These are phyloP conservation scores for Orobanche coerulescens DNA, from an alignment of 257 asterid species.

Conservation along the genomic window DNA sequence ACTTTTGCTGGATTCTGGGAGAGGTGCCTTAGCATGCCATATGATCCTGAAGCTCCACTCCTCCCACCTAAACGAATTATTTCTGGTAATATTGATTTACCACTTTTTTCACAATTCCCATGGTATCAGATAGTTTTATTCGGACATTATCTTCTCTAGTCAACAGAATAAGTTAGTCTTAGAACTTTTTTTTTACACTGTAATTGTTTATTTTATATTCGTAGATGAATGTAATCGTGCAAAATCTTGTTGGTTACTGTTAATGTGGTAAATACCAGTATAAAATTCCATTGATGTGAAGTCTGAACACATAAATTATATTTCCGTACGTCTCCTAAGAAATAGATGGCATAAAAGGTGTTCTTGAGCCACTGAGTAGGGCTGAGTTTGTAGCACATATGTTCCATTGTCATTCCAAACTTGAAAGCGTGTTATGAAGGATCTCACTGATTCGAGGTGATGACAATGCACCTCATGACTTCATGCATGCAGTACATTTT, in stretches of 20 bases:
- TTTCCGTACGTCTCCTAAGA: no score
- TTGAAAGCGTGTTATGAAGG: neutral
- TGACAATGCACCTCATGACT: neutral
- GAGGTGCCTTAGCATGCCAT: slow-evolving; percentile 82
- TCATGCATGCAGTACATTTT: neutral
- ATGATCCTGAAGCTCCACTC: slow-evolving; percentile 84
- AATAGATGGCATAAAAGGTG: no score
- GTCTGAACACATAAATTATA: no score
- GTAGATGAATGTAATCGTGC: neutral
- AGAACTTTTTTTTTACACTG: neutral
- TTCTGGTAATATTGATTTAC: slow-evolving; percentile 40
- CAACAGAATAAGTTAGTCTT: neutral
- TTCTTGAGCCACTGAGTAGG: neutral
- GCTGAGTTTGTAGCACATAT: neutral
- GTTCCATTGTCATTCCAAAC: neutral
- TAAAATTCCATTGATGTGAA: no score
- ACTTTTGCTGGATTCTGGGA: slow-evolving; percentile 79
- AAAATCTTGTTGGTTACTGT: neutral
- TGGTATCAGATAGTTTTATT: neutral
- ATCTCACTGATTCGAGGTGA: neutral
- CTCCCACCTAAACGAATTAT: slow-evolving; percentile 82
- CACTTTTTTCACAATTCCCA: slow-evolving; percentile 36
- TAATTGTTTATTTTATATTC: neutral
- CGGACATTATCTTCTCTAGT: neutral
- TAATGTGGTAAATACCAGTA: no score